Conservation (phyloP, 2,329 filamentous ascomycete species). For the Xylariaceae sp. region DNA sequence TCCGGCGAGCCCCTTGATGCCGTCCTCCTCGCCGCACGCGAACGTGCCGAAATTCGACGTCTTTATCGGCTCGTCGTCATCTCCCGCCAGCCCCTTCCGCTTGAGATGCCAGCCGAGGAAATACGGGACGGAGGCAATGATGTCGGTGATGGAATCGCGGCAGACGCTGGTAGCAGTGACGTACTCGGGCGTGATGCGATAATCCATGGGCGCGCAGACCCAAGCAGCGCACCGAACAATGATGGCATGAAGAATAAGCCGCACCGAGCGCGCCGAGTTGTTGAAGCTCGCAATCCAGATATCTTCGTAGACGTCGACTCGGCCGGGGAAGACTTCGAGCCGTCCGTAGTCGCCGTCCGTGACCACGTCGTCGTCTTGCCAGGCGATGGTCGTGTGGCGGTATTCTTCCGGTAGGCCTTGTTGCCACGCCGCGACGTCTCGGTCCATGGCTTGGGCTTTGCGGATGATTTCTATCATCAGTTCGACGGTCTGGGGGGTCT, state of each 20-base stretch:
- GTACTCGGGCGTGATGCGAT: conserved; percentile 58
- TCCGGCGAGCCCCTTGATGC: conserved; percentile 49
- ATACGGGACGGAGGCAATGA: conserved; percentile 57
- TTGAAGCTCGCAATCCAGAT: conserved; percentile 53
- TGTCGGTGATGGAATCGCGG: conserved; percentile 50
- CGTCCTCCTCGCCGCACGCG: conserved; percentile 45
- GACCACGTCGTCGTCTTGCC: conserved; percentile 47
- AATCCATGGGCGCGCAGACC: conserved; percentile 55
- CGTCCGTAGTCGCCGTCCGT: conserved; percentile 43
- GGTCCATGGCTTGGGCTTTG: conserved; percentile 47
- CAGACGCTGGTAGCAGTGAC: conserved; percentile 48
- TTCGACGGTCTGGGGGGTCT: conserved; percentile 46
- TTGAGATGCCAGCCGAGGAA: conserved; percentile 54
- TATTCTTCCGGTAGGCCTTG: conserved; percentile 45
- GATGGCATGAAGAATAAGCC: conserved; percentile 50
- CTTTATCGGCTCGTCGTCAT: conserved; percentile 32
- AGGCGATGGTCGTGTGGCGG: conserved; percentile 48
- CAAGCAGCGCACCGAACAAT: conserved; percentile 56
- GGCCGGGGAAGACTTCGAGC: conserved; percentile 54
- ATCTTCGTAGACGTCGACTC: conserved; percentile 55
- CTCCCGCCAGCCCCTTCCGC: conserved; percentile 29
- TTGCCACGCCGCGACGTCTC: conserved; percentile 48
- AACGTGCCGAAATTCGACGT: conserved; percentile 40
- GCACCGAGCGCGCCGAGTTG: conserved; percentile 50
- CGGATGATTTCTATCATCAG: conserved; percentile 48